Evolutionary conservation across 2,329 filamentous ascomycete genomes (phyloP), one percentile per base, ranked within the genome.

Genomic region (Emergomyces africanus): DNA sequence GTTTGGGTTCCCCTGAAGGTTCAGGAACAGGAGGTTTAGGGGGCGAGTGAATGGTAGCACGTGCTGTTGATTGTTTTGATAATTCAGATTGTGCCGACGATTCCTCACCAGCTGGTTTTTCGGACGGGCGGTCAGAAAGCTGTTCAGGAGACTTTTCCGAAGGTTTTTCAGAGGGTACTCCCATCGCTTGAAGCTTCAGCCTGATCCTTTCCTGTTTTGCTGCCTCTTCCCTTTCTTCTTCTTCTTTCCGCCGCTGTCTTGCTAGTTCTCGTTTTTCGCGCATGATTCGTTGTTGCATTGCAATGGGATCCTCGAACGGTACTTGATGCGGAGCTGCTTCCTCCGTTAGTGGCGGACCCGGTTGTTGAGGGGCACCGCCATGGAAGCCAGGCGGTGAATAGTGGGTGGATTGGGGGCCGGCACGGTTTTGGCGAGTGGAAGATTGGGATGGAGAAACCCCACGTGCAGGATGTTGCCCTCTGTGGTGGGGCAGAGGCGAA

Each of bases 231-330:
- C 76, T 77, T 62, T 78, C 78, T 63, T 80, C 78, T 66, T 83
- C 78, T 62, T 81, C 80, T 62, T 78, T 64, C 59, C 75, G 73
- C 41, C 79, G 76, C 62, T 80, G 79, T 57, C 81, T 79, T 62
- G 80, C 81, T 59, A 78, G 73, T 65, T 83, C 75, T 46, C 81
- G 75, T 65, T 82, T 83, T 63, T 83, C 81, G 61, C 78, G 79
- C 80, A 84, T 83, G 28, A 84, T 75, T 37, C 80, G 78, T 69
- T 83, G 78, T 67, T 85, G 83, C 54, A 80, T 74, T 59, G 75
- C 78, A 50, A 82, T 74, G 18, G 73, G 68, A 61, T 75, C 73
- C 63, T 76, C 73, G 54, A 69, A 66, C 2, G 69, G 65, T 37
- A 51, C 57, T 55, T 66, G 64, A 30, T 62, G 60, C 15, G 37